Conservation (phyloP, 2,329 filamentous ascomycete genomes). For the Phialemonium atrogriseum region DNA sequence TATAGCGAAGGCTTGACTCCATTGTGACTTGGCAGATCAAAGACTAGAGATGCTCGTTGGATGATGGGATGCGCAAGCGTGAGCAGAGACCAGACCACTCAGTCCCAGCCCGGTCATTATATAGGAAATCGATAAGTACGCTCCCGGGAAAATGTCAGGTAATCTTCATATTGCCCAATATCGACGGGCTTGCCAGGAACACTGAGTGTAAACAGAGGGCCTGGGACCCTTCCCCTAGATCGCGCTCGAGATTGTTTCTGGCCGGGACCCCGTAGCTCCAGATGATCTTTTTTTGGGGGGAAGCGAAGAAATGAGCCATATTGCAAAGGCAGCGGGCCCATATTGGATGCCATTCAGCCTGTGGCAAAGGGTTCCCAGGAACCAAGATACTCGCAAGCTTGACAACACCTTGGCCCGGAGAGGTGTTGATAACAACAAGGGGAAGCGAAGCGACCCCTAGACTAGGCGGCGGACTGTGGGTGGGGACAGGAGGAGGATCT, state of each 20-base stretch:
- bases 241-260: background rate
- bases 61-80: background rate
- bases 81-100: background rate
- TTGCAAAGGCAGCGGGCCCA: constrained; percentile 8
- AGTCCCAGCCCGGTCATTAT: constrained; percentile 4
- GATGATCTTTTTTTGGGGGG: constrained; percentile 5
- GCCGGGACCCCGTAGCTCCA: constrained; percentile 5
- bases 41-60: background rate
- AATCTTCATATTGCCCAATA: constrained; percentile 11
- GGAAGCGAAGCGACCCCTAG: too few species aligned
- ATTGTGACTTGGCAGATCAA: constrained; percentile 9
- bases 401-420: too few species aligned
- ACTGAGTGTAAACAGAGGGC: constrained; percentile 3
- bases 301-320: constrained; percentile 8
- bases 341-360: constrained; percentile 16
- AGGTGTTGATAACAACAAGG: too few species aligned
- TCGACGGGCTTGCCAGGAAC: constrained; percentile 9
- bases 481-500: too few species aligned
- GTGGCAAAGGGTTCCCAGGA: constrained; percentile 13
- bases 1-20: constrained; percentile 10
- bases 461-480: too few species aligned
- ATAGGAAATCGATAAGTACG: constrained; percentile 5
- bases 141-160: constrained; percentile 6
- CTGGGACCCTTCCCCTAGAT: too few species aligned
- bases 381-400: constrained; percentile 8